These are phyloP conservation scores for Stipa capillata DNA, from an alignment of 176 grass and related monocot genomes.

Conservation along the genomic window DNA sequence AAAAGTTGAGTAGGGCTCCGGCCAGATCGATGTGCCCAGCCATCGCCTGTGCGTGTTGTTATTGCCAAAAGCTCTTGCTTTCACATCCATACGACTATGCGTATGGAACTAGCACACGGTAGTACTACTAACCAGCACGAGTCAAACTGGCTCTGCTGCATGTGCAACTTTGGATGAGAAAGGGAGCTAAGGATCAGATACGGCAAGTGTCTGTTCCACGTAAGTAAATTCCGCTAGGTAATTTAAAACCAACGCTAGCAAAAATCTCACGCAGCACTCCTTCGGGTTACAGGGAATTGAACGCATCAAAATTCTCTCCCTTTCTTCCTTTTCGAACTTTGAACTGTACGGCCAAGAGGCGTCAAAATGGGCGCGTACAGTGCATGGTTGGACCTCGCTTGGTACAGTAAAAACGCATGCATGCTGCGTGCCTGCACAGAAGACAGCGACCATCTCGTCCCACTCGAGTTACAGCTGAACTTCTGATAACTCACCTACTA, in stretches of 20 bases:
- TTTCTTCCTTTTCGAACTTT: too few species aligned
- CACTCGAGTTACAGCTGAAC: constrained; percentile 13
- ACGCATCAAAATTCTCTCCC: neutral
- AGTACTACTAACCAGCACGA: neutral
- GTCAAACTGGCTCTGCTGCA: too few species aligned
- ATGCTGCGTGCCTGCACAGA: neutral
- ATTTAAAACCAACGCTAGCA: too few species aligned
- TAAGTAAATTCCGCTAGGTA: neutral
- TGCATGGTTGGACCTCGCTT: too few species aligned
- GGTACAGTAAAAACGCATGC: neutral
- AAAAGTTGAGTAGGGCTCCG: neutral
- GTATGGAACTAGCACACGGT: neutral
- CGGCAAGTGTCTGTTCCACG: neutral
- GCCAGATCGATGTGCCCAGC: neutral
- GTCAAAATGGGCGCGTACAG: too few species aligned
- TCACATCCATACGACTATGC: neutral
- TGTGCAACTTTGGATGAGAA: neutral
- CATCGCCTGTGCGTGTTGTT: neutral
- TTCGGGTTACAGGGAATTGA: neutral
- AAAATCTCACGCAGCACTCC: too few species aligned
- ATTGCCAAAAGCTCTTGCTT: neutral
- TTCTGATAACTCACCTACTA: neutral
- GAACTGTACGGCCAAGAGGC: too few species aligned
- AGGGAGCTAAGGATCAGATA: neutral
- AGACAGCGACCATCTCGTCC: neutral